Evolutionary conservation across 768 basidiomycete species (phyloP), one percentile per base, ranked within the genome.

Genomic region (Hysterangium stoloniferum): DNA sequence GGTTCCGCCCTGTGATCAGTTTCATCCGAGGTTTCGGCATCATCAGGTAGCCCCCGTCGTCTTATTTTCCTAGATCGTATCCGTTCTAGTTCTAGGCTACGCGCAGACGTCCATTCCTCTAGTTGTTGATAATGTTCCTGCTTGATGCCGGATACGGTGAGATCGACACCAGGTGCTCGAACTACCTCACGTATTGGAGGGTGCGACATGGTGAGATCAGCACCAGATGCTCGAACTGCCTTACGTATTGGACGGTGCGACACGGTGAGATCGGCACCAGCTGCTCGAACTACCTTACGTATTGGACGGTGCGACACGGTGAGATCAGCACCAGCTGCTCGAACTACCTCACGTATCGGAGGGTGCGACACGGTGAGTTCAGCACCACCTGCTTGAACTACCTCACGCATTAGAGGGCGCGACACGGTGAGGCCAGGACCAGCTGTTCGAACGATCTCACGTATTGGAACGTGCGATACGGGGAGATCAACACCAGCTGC

Each of bases 401-500:
- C 27, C 37, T 52, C 51, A 34, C 33, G 28, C 12, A 31, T 49
- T 22, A 44, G 6, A 28, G 34, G 40, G 17, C 33, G 27, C 19
- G 19, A 46, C 25, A 4, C 31, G 15, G 15, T 46, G 20, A 45
- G 7, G 29, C 24, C 20, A 11, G 42, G 29, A 11, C 42, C 40
- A 27, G 29, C 38, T 37, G 41, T 32, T 44, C 52, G 32, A n/a
- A n/a, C n/a, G n/a, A n/a, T n/a, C n/a, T n/a, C n/a, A 36, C 45
- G 41, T 31, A 46, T 48, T 31, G 40, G 48, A 15, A 29, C 48
- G 24, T 55, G 35, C 17, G 52, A 38, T 27, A 22, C 34, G 20
- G 36, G 36, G 47, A 52, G 41, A 36, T 52, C 54, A 24, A 73
- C 63, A 1, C 82, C 81, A 0, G 87, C 84, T 3, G 78, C 77